Base-by-base conservation (phyloP, 129 eudicot genomes). In the Lactuca sativa region DNA sequence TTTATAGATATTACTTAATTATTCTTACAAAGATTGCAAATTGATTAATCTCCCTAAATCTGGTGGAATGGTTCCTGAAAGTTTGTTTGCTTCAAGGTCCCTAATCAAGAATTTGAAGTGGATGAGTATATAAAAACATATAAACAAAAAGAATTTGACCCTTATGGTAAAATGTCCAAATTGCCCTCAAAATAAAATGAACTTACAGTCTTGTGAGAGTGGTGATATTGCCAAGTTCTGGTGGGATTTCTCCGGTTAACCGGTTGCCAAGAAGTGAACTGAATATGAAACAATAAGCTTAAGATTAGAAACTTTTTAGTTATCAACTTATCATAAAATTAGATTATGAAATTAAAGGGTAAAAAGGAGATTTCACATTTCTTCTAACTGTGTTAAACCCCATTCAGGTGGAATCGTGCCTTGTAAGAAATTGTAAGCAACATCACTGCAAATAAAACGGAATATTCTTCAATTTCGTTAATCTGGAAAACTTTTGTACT, bases 391-490 rank as follows among this genome's bases (percentile, higher is more conserved):
- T 30, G 81, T 78, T 18, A 77, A 69, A 74, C 86, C 91, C 98
- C 95, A 92, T 74, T 86, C 95, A 41, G 69, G 67, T 6, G 98
- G 98, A 66, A 92, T 84, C 47, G 83, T 64, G 62, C 98, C 98
- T 64, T 61, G 60, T 66, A 92, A 78, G 75, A 74, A 84, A 71
- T 89, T 92, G 75, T 84, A 89, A 25, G 95, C 96, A 74, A 92
- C 73, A 82, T 92, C 96, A 73, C 98, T 92, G 77, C 66, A 61
- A 72, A 66, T 51, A 33, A 53, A 48, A 70, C 40, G 14, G 13
- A 61, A 12, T 47, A 47, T 25, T 61, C 69, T 49, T 60, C 74
- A 51, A 31, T 61, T 52, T 69, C n/a, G 4, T 3, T 30, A 31
- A 7, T 52, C 67, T 25, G 30, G 30, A 25, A 25, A 25, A 25